Evolutionary conservation across 208 protist genomes (phyloP).

Genomic region (Strigomonas galati): DNA sequence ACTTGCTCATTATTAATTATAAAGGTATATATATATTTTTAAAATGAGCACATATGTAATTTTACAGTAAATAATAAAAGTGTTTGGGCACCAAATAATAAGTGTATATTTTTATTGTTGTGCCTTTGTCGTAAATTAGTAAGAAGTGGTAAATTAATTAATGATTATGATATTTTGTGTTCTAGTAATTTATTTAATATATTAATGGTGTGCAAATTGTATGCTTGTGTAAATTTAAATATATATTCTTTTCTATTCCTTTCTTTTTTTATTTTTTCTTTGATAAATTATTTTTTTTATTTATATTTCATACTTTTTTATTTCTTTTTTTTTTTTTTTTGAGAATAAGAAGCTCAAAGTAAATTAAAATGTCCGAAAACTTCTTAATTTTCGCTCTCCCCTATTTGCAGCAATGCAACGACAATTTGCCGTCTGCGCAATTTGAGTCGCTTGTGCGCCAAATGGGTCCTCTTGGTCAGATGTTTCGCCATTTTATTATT

Average conservation of each 20-base stretch:
- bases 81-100: too few relatives aligned
- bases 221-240: neutral
- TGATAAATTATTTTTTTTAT: slow-evolving; percentile 17
- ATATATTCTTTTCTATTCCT: neutral
- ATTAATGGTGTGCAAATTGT: neutral
- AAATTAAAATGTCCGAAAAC: slow-evolving; percentile 62
- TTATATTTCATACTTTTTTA: slow-evolving; percentile 5
- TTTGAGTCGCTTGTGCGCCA: slow-evolving; percentile 65
- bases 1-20: too few relatives aligned
- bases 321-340: slow-evolving; percentile 12
- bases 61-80: too few relatives aligned
- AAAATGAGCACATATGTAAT: too few relatives aligned
- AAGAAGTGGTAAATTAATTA: too few relatives aligned
- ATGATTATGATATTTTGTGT: too few relatives aligned
- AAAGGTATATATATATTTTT: too few relatives aligned
- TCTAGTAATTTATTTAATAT: too few relatives aligned
- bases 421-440: slow-evolving; percentile 61
- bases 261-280: slow-evolving; percentile 9
- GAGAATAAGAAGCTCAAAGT: neutral
- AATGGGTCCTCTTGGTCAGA: slow-evolving; percentile 65
- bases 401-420: slow-evolving; percentile 61
- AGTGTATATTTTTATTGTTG: too few relatives aligned
- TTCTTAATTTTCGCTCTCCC: slow-evolving; percentile 81
- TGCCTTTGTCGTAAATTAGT: too few relatives aligned
- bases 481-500: slow-evolving; percentile 75